phyloP scores from a whole-genome alignment of 306 rosid genomes.

The Fagus crenata region DNA sequence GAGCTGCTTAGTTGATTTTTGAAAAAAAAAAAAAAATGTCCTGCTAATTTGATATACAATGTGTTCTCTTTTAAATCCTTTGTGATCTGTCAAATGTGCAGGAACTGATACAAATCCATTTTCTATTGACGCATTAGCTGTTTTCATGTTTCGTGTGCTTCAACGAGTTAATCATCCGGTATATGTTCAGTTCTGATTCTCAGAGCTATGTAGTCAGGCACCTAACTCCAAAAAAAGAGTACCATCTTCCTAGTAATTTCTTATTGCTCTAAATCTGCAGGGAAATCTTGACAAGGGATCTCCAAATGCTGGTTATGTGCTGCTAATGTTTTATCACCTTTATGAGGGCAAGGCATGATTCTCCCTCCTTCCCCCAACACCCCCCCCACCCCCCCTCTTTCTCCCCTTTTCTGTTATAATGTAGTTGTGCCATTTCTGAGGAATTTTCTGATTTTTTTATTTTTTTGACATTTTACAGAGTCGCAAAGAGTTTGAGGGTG shows the following conservation, averaged over 20 bases:
- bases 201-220: neutral
- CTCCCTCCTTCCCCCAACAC: conserved; percentile 25
- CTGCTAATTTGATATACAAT: neutral
- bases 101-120: conserved; percentile 94
- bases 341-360: conserved; percentile 82
- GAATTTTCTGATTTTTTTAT: conserved; percentile 6
- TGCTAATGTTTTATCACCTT: conserved; percentile 94
- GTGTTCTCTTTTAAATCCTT: conserved; percentile 3
- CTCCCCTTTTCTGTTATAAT: conserved; percentile 1
- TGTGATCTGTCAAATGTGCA: conserved; percentile 38
- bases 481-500: conserved; percentile 73
- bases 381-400: neutral
- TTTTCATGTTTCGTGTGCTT: conserved; percentile 86
- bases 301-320: conserved; percentile 92
- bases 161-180: conserved; percentile 91
- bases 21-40: neutral
- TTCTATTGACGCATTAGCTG: conserved; percentile 83
- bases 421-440: conserved; percentile 19
- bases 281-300: conserved; percentile 93
- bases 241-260: conserved; percentile 30
- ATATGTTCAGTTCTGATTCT: conserved; percentile 30
- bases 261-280: conserved; percentile 40
- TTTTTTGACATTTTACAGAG: conserved; percentile 48
- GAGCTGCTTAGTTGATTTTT: neutral
- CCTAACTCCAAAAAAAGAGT: conserved; percentile 5